Base-by-base conservation (phyloP, 768 basidiomycete species). In the Pulveroboletus sp. region DNA sequence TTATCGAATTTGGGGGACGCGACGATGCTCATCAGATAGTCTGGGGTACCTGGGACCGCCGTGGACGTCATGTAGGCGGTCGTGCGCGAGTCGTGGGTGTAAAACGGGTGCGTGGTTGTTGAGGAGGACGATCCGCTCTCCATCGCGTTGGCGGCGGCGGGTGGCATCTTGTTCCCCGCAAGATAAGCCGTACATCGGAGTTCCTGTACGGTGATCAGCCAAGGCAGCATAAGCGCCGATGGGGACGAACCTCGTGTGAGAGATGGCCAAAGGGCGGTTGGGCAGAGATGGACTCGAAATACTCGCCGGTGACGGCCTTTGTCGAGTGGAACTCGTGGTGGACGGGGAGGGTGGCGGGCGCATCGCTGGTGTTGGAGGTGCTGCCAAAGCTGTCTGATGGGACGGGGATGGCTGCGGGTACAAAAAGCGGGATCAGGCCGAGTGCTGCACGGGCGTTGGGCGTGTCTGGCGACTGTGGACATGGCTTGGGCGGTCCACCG, bases 351-450 rank as follows among this genome's bases (percentile, higher is more conserved):
- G 36, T 45, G 51, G 36, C 47, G 1, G 51, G 29, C 24, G 45
- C 17, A 36, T 5, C 49, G 47, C 43, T 40, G 47, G 20, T 7
- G 19, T 29, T 48, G 38, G 19, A 21, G 1, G 23, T 5, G 33
- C 29, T 11, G 17, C 8, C 27, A 38, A 31, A 14, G 14, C 3
- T 14, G 14, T 52, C 60, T 0, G 40, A 10, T 20, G 59, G 43
- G 9, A 49, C 50, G 39, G 53, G 51, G 21, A 67, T 51, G 31
- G 60, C 56, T 42, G 58, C 56, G 21, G 83, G 80, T 25, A 76
- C 67, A 61, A 84, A 84, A 16, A 78, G 64, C 0, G 76, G 76
- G 1, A 78, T 74, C 0, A 84, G 70, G 29, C 73, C 71, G 19
- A 79, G 59, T 0, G 75, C 69, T 11, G 63, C 52, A 9, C 82